phyloP scores from a whole-genome alignment of 768 basidiomycete species.

The Solioccasus polychromus region DNA sequence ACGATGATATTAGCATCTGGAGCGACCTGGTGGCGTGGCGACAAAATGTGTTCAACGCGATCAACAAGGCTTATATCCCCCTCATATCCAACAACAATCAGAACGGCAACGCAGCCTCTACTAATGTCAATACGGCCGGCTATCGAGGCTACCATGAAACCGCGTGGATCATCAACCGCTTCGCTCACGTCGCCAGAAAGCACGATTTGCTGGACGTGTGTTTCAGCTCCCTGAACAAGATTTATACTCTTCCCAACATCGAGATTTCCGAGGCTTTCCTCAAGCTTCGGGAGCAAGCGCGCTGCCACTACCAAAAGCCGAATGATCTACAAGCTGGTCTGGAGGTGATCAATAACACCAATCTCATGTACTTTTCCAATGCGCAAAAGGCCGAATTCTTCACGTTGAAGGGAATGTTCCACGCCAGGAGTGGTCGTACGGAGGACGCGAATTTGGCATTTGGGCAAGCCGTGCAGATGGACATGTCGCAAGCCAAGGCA shows the following conservation, averaged over 20 bases:
- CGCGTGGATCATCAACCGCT: slow-evolving; percentile 99
- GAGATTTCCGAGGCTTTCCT: slow-evolving; percentile 99
- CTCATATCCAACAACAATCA: slow-evolving; percentile 66
- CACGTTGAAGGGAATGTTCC: slow-evolving; percentile 98
- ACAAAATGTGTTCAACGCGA: slow-evolving; percentile 96
- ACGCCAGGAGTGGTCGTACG: slow-evolving; percentile 77
- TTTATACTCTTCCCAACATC: slow-evolving; percentile 98
- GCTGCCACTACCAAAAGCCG: slow-evolving; percentile 95
- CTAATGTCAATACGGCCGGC: slow-evolving; percentile 76
- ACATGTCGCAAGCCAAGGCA: slow-evolving; percentile 91
- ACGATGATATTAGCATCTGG: slow-evolving; percentile 99
- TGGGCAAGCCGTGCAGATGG: slow-evolving; percentile 93
- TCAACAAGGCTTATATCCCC: slow-evolving; percentile 95
- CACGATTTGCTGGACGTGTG: slow-evolving; percentile 96
- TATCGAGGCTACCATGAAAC: slow-evolving; percentile 98
- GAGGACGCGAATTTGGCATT: slow-evolving; percentile 93
- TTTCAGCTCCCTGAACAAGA: slow-evolving; percentile 91
- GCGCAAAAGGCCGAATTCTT: slow-evolving; percentile 98
- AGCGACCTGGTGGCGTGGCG: slow-evolving; percentile 99
- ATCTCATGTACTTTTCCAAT: slow-evolving; percentile 94
- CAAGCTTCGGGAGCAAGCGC: slow-evolving; percentile 96
- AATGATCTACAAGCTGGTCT: slow-evolving; percentile 91
- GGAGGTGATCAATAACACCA: slow-evolving; percentile 99
- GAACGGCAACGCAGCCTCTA: slow-evolving; percentile 46
- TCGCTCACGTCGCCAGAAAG: slow-evolving; percentile 97